Evolutionary conservation across 2,329 filamentous ascomycete genomes (phyloP).

Genomic region (Arthrinium phaeospermum): DNA sequence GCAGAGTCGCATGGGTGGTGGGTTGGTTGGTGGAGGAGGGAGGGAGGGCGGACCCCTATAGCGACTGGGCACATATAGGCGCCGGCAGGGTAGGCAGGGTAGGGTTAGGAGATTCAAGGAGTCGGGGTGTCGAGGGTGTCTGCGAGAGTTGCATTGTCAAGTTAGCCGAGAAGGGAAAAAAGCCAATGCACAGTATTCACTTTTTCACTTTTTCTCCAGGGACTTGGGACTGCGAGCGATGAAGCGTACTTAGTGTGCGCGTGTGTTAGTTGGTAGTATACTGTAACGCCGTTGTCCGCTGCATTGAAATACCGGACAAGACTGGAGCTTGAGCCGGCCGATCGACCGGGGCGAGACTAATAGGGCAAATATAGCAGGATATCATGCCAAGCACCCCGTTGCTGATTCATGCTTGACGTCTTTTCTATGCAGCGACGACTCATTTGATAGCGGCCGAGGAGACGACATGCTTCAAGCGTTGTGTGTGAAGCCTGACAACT

Average conservation of each 20-base stretch:
- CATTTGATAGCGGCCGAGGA: neutral
- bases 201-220: neutral
- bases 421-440: neutral
- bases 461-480: too few species aligned
- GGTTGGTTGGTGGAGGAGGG: neutral
- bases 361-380: neutral
- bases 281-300: neutral
- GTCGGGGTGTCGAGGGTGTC: neutral
- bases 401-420: neutral
- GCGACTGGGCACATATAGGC: neutral
- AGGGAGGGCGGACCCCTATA: neutral
- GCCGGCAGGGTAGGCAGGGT: conserved; percentile 6
- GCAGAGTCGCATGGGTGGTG: conserved; percentile 3
- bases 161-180: neutral
- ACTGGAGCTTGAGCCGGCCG: conserved; percentile 14
- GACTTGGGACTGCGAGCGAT: neutral
- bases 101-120: conserved; percentile 12
- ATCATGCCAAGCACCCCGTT: neutral
- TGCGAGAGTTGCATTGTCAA: neutral
- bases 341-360: conserved; percentile 7
- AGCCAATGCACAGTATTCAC: neutral
- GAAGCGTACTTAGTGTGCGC: neutral
- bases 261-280: neutral
- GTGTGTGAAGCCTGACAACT: too few species aligned
- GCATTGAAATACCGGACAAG: conserved; percentile 8